These are phyloP conservation scores for Pelargonium cotyledonis DNA, from an alignment of 441 rosid species.

Conservation along the genomic window DNA sequence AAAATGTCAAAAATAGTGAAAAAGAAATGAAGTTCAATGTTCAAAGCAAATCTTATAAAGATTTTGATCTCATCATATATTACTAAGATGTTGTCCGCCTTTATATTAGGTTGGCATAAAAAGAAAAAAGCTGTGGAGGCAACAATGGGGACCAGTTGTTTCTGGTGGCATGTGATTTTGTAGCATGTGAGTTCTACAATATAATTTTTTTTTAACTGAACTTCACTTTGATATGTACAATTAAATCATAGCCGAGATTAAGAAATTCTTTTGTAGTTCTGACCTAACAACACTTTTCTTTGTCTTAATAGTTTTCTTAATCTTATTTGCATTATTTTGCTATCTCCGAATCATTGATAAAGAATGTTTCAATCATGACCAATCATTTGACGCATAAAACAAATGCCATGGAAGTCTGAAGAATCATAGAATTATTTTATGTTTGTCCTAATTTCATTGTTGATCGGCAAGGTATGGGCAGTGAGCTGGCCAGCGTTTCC, in stretches of 20 bases:
- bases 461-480: constrained; percentile 14
- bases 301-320: neutral
- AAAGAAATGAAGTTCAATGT: constrained; percentile 7
- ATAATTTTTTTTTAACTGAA: neutral
- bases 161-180: constrained; percentile 8
- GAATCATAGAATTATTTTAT: constrained; percentile 10
- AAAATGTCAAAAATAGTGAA: constrained; percentile 10
- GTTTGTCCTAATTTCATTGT: neutral
- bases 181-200: constrained; percentile 7
- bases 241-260: neutral
- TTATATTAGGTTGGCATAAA: constrained; percentile 5
- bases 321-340: neutral
- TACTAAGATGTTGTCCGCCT: neutral
- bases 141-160: constrained; percentile 7
- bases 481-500: constrained; percentile 9
- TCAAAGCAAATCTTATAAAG: constrained; percentile 14
- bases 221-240: constrained; percentile 5
- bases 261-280: neutral
- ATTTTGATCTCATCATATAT: constrained; percentile 2
- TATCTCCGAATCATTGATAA: constrained; percentile 2
- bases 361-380: constrained; percentile 7
- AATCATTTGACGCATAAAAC: constrained; percentile 29
- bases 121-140: constrained; percentile 5
- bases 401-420: neutral
- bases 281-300: neutral